These are phyloP conservation scores for Dioszegia crocea DNA, from an alignment of 768 basidiomycete species.

Conservation along the genomic window DNA sequence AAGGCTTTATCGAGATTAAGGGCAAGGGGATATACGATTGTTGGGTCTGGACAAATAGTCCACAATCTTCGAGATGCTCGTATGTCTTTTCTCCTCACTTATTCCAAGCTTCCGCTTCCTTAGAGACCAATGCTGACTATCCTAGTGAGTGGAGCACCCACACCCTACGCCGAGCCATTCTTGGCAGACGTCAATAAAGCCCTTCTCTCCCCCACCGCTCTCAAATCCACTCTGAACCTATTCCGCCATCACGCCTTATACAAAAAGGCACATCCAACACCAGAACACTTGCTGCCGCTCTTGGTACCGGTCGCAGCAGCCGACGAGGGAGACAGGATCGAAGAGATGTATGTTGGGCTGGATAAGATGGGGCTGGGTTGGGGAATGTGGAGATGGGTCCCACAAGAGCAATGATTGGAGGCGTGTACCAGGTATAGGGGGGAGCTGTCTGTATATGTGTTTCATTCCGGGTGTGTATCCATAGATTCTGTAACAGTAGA, in stretches of 20 bases:
- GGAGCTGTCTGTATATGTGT: neutral
- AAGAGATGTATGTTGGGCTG: conserved; percentile 28
- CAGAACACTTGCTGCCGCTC: conserved; percentile 76
- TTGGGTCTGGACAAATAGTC: conserved; percentile 42
- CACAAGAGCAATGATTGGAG: neutral
- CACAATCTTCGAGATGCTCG: conserved; percentile 44
- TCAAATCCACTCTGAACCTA: conserved; percentile 21
- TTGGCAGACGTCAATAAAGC: conserved; percentile 13
- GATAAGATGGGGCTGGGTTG: conserved; percentile 39
- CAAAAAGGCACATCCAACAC: conserved; percentile 65
- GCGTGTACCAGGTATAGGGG: too few relatives aligned
- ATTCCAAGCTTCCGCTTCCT: neutral
- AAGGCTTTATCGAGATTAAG: conserved; percentile 26
- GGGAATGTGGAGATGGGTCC: conserved; percentile 38
- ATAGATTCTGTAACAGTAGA: neutral
- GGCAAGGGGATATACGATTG: conserved; percentile 40
- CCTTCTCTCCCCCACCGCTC: conserved; percentile 12
- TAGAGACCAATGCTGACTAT: neutral
- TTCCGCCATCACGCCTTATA: conserved; percentile 63
- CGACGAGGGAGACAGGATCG: conserved; percentile 53
- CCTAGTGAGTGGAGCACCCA: conserved; percentile 21
- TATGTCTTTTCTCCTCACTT: conserved; percentile 17
- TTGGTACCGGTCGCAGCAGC: conserved; percentile 74
- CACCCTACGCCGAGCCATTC: conserved; percentile 29
- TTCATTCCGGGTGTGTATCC: neutral